Conservation (phyloP, 768 basidiomycete species). For the Epithele typhae region DNA sequence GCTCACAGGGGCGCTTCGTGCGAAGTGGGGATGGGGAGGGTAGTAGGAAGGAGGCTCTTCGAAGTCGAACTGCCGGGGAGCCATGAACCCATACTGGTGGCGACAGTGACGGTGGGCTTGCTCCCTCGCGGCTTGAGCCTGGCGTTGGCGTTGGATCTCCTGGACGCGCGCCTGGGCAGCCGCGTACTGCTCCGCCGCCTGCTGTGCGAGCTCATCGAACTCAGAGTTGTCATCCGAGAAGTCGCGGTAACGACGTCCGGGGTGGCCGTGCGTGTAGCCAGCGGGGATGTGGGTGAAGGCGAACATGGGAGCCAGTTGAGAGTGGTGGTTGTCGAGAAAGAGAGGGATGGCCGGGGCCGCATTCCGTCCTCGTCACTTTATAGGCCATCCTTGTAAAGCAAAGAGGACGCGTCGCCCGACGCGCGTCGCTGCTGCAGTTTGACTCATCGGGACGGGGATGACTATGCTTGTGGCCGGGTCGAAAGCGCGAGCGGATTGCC, state of each 20-base stretch:
- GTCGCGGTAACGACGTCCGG: not conserved
- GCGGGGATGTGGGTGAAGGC: conserved; percentile 7
- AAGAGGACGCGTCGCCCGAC: too few species aligned
- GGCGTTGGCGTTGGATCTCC: conserved; percentile 13
- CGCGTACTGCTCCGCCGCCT: conserved; percentile 16
- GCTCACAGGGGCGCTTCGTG: not conserved
- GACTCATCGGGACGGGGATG: too few species aligned
- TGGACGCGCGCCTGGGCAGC: conserved; percentile 17
- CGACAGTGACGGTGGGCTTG: conserved; percentile 1
- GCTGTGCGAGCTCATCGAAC: conserved; percentile 9
- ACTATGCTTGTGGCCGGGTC: too few species aligned
- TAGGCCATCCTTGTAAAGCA: too few species aligned
- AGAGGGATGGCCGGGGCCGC: conserved; percentile 4
- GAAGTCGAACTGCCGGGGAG: conserved; percentile 9
- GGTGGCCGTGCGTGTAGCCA: not conserved
- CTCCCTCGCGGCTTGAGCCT: not conserved
- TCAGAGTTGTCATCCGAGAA: conserved; percentile 5
- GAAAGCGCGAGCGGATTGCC: too few species aligned
- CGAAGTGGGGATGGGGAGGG: not conserved
- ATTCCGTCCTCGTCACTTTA: conserved; percentile 9
- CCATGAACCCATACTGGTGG: conserved; percentile 1
- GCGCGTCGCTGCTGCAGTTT: too few species aligned
- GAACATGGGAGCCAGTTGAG: conserved; percentile 7
- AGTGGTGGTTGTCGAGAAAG: not conserved
- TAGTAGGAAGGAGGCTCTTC: conserved; percentile 11